These are phyloP conservation scores for Keithomyces neogunnii DNA, from an alignment of 2,329 filamentous ascomycete species.

Conservation along the genomic window DNA sequence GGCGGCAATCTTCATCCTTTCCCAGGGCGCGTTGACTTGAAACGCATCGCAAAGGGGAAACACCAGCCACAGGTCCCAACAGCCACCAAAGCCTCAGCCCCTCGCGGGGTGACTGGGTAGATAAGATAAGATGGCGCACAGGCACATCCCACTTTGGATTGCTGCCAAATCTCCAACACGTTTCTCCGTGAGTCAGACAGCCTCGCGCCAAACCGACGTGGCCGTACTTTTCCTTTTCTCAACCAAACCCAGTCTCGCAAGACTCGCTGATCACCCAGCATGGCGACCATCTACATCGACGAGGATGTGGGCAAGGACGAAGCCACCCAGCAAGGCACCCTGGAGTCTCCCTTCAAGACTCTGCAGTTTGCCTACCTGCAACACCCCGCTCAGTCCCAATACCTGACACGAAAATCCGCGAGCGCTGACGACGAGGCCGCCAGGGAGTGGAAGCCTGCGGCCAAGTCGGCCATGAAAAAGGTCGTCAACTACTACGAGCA, in stretches of 20 bases:
- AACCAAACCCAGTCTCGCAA: background rate
- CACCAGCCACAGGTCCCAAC: background rate
- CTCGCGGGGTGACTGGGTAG: background rate
- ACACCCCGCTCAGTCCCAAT: constrained; percentile 20
- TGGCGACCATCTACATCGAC: constrained; percentile 45
- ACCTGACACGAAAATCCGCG: constrained; percentile 41
- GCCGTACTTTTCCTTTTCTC: background rate
- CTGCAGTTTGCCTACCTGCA: constrained; percentile 66
- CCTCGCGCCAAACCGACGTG: background rate
- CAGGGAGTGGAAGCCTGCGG: constrained; percentile 23
- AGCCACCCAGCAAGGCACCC: constrained; percentile 55
- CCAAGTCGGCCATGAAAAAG: constrained; percentile 14
- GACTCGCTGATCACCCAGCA: constrained; percentile 14
- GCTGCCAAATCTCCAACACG: background rate
- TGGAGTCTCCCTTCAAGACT: constrained; percentile 72
- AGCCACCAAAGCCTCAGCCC: background rate
- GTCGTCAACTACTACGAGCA: constrained; percentile 13
- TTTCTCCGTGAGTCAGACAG: background rate
- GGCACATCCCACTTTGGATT: background rate
- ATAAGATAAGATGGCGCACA: background rate
- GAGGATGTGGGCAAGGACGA: constrained; percentile 72
- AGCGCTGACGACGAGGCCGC: constrained; percentile 30
- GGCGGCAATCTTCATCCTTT: too few relatives aligned
- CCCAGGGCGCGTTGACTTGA: too few relatives aligned
- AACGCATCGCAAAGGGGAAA: too few relatives aligned